Evolutionary conservation across 192 early-diverging fungal genomes (phyloP), one percentile per base, ranked within the genome.

Genomic region (Backusella luteola): DNA sequence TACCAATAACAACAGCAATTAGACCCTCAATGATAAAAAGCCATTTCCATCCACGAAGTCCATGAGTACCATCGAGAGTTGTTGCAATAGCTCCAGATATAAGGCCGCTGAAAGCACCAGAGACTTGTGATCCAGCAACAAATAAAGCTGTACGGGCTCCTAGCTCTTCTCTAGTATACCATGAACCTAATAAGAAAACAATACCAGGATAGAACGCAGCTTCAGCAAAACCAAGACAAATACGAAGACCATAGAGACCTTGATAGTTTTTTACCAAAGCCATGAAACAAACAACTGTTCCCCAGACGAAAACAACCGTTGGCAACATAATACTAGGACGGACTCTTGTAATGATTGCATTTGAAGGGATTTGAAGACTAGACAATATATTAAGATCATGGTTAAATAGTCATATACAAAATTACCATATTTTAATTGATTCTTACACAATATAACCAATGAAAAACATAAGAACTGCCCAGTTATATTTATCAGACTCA

Each of bases 391-490:
- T 26, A 77, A 76, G 14, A 80, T 34, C 26, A 63, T 63, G 8
- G 12, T 63, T 63, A 26, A 9, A 12, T 29, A 23, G 1, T 1
- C 11, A 14, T 63, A 63, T 63, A 63, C 4, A 42, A 46, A 69
- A 63, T 1, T 70, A 69, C 4, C 34, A 52, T 29, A 69, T 71
- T 19, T 80, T 73, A 41, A 32, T 36, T 53, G 36, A 35, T 52
- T 36, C 73, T 36, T 44, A 41, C 56, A 76, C 56, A 42, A 77
- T 77, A 76, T 85, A 87, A 70, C 88, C 90, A 68, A 92, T 76
- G 72, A 91, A 93, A 79, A 92, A 92, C 71, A 89, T 85, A 35
- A 89, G 84, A 12, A 93, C 42, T 69, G 87, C 79, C 87, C 88
- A 87, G 67, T 90, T 90, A 79, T 87, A 91, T 72, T 87, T 63